A percentile compares a stretch with the other conserved stretches of the same genome.
phyloP scores from a whole-genome alignment of 1,284 basidiomycete species.

The Apiotrichum domesticum region DNA sequence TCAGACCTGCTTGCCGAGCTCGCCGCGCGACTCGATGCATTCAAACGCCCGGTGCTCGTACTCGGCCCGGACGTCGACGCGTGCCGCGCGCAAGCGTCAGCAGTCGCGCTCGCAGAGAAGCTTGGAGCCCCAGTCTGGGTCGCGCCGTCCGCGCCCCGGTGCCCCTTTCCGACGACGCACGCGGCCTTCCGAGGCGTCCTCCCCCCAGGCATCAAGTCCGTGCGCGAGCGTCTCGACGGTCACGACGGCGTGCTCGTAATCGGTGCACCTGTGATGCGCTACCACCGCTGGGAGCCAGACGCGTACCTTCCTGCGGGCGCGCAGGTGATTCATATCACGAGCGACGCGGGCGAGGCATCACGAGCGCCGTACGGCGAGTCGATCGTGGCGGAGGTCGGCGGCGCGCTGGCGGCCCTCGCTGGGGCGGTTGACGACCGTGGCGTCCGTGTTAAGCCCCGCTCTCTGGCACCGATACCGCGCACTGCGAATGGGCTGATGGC shows the following conservation, averaged over 20 bases:
- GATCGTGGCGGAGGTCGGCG: conserved; percentile 1
- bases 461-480: neutral
- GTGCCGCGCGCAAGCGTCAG: neutral
- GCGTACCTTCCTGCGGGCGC: neutral
- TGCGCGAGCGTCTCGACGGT: conserved; percentile 2
- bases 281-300: conserved; percentile 14
- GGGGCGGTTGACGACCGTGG: neutral
- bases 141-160: conserved; percentile 7
- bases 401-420: neutral
- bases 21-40: neutral
- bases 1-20: neutral
- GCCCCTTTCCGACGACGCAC: conserved; percentile 12
- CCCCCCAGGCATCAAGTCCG: conserved; percentile 2
- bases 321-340: conserved; percentile 10
- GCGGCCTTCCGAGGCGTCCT: conserved; percentile 8
- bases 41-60: conserved; percentile 3
- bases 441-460: neutral
- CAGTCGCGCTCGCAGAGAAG: conserved; percentile 3
- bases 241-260: conserved; percentile 11
- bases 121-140: conserved; percentile 10
- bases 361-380: conserved; percentile 12
- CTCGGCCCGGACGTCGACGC: conserved; percentile 13
- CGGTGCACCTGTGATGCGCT: conserved; percentile 10
- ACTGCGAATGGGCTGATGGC: neutral
- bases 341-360: conserved; percentile 7